These are phyloP conservation scores for Roridomyces roridus DNA, from an alignment of 768 basidiomycete genomes.

Conservation along the genomic window DNA sequence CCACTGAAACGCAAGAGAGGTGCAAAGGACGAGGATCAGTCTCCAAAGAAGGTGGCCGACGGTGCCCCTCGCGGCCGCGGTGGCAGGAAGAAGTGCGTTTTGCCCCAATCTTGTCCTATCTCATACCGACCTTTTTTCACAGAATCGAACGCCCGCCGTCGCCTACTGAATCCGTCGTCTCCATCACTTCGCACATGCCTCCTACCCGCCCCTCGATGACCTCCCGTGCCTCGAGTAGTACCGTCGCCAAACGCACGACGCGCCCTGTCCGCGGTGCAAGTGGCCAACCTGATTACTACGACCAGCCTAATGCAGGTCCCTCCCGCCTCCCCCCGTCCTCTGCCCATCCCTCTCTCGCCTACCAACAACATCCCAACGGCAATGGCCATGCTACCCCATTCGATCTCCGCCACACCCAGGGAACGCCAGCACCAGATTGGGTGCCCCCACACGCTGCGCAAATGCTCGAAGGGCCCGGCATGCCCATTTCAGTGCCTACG, in stretches of 20 bases:
- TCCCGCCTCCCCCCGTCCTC: constrained; percentile 59
- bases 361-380: constrained; percentile 37
- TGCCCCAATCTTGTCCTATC: constrained; percentile 5
- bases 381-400: constrained; percentile 41
- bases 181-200: constrained; percentile 70
- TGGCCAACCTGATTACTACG: constrained; percentile 45
- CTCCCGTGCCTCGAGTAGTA: constrained; percentile 31
- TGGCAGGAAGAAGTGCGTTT: constrained; percentile 66
- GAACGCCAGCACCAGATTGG: constrained; percentile 53
- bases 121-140: background rate
- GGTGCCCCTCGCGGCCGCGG: constrained; percentile 65
- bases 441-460: constrained; percentile 54
- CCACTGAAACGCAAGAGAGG: constrained; percentile 68
- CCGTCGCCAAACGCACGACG: constrained; percentile 52
- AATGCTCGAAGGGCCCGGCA: constrained; percentile 78
- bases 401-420: constrained; percentile 42
- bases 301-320: constrained; percentile 31
- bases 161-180: constrained; percentile 76
- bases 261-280: constrained; percentile 49
- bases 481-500: constrained; percentile 76
- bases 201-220: constrained; percentile 30
- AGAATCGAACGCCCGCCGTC: constrained; percentile 72
- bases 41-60: constrained; percentile 46
- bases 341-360: constrained; percentile 64
- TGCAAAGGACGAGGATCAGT: constrained; percentile 63